Conservation (phyloP, 768 basidiomycete genomes). For the Dioszegia aurantiaca region DNA sequence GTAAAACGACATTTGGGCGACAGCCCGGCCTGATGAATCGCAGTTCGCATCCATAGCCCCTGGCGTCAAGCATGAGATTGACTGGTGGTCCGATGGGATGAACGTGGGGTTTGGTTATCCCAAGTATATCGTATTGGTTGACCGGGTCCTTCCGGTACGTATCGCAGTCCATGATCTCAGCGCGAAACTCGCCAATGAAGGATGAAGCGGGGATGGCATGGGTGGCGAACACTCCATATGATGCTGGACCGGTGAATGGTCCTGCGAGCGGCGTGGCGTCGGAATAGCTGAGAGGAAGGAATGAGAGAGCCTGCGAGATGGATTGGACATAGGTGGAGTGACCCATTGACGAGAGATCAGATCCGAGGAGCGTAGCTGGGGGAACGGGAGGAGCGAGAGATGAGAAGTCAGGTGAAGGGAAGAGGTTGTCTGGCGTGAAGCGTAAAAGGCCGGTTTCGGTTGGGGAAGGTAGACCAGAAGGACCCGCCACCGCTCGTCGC, state of each 20-base stretch:
- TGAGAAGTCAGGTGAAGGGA: constrained; percentile 33
- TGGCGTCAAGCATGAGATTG: constrained; percentile 72
- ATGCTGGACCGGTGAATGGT: constrained; percentile 44
- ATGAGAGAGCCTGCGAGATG: constrained; percentile 30
- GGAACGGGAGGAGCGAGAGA: constrained; percentile 47
- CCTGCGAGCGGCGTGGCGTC: constrained; percentile 32
- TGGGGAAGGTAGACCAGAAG: constrained; percentile 42
- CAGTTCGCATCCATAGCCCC: constrained; percentile 65
- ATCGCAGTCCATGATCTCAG: constrained; percentile 65
- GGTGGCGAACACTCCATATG: constrained; percentile 66
- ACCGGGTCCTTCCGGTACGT: constrained; percentile 73
- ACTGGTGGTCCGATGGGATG: constrained; percentile 74
- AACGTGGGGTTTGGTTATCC: constrained; percentile 79
- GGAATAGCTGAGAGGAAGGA: constrained; percentile 39
- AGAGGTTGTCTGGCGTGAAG: constrained; percentile 30
- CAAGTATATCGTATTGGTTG: constrained; percentile 72
- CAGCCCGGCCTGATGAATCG: constrained; percentile 67
- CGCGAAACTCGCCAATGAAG: constrained; percentile 65
- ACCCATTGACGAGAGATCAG: constrained; percentile 25
- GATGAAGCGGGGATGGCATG: constrained; percentile 59
- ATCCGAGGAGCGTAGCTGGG: constrained; percentile 32
- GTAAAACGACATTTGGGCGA: constrained; percentile 64
- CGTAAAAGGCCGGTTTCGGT: constrained; percentile 39
- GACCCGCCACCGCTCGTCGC: constrained; percentile 20
- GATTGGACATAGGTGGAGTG: constrained; percentile 23